Evolutionary conservation across 2,329 filamentous ascomycete genomes (phyloP).

Genomic region (Nothophaeocryptopus gaeumannii): DNA sequence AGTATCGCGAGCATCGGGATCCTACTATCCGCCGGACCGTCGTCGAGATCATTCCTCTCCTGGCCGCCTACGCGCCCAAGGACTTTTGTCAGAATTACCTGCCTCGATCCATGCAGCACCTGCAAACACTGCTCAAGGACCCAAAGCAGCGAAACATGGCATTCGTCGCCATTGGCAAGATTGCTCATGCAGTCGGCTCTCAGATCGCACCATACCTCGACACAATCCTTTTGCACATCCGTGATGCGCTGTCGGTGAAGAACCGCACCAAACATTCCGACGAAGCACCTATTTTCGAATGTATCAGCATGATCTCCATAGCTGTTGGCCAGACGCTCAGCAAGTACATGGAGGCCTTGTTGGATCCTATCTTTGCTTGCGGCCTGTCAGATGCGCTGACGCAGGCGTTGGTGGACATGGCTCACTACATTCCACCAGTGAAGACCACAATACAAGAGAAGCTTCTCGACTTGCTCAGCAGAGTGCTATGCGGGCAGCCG

Average conservation of each 20-base stretch:
- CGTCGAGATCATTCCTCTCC: conserved; percentile 83
- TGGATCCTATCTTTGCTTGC: conserved; percentile 96
- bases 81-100: conserved; percentile 86
- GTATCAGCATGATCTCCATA: conserved; percentile 92
- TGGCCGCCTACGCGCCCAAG: conserved; percentile 86
- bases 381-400: conserved; percentile 91
- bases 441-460: conserved; percentile 91
- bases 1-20: conserved; percentile 90
- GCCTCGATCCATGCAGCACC: conserved; percentile 94
- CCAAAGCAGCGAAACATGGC: conserved; percentile 92
- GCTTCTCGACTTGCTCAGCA: conserved; percentile 88
- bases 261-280: conserved; percentile 62
- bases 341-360: conserved; percentile 94
- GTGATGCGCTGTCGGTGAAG: conserved; percentile 82
- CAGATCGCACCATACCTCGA: conserved; percentile 94
- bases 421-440: conserved; percentile 94
- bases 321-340: conserved; percentile 94
- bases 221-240: conserved; percentile 86
- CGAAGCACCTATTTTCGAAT: conserved; percentile 84
- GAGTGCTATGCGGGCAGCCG: conserved; percentile 85
- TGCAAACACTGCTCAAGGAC: conserved; percentile 89
- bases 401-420: conserved; percentile 95
- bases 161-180: conserved; percentile 92
- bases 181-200: conserved; percentile 93
- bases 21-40: conserved; percentile 83